Evolutionary conservation across 2,329 filamentous ascomycete genomes (phyloP).

Genomic region (Fusarium chaquense): DNA sequence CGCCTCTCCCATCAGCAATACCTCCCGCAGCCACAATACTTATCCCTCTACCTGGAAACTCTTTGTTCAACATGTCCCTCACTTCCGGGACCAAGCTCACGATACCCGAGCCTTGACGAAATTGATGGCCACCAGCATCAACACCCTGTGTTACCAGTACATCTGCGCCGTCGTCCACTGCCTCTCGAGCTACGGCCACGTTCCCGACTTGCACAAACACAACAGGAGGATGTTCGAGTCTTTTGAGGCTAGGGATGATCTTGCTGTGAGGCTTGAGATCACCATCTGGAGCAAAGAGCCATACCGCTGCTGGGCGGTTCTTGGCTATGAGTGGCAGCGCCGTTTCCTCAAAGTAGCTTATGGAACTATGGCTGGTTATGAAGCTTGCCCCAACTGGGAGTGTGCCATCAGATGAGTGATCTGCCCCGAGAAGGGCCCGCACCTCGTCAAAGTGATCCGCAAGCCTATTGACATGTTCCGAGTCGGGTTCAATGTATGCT

Average conservation of each 20-base stretch:
- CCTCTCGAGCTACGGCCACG: constrained; percentile 65
- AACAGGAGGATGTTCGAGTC: constrained; percentile 52
- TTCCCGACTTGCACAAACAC: constrained; percentile 74
- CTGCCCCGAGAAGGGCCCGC: constrained; percentile 46
- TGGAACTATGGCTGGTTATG: constrained; percentile 64
- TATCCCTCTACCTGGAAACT: constrained; percentile 52
- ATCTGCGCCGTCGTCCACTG: constrained; percentile 63
- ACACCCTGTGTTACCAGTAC: constrained; percentile 72
- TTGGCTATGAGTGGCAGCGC: constrained; percentile 63
- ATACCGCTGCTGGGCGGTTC: constrained; percentile 70
- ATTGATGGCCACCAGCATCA: constrained; percentile 74
- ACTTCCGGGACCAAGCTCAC: constrained; percentile 70
- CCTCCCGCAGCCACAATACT: constrained; percentile 70
- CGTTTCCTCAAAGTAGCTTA: constrained; percentile 56
- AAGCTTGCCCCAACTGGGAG: constrained; percentile 69
- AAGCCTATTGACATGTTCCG: constrained; percentile 51
- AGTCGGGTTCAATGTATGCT: constrained; percentile 49
- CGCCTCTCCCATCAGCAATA: constrained; percentile 67
- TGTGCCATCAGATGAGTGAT: constrained; percentile 54
- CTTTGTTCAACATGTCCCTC: constrained; percentile 57
- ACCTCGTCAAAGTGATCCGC: constrained; percentile 50
- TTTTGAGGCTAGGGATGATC: constrained; percentile 54
- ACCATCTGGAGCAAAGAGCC: constrained; percentile 73
- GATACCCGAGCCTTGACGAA: constrained; percentile 64
- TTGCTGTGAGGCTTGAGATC: constrained; percentile 54